phyloP scores from a whole-genome alignment of 2,329 filamentous ascomycete genomes.

The Hypoxylon sp. region DNA sequence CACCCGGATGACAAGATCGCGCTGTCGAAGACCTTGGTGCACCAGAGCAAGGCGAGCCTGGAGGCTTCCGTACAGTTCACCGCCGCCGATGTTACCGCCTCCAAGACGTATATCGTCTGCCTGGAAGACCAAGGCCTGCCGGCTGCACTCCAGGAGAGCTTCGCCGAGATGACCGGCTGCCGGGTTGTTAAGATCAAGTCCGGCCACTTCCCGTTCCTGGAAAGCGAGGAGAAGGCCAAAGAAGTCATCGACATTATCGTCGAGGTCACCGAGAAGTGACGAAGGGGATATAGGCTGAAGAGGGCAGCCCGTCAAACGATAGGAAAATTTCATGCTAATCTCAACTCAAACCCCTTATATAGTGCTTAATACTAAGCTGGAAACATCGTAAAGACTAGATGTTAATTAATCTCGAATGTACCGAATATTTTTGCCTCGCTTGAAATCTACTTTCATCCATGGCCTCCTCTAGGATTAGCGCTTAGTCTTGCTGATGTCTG shows the following conservation, averaged over 20 bases:
- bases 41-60: conserved; percentile 36
- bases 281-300: neutral
- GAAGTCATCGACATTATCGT: conserved; percentile 34
- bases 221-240: conserved; percentile 27
- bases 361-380: neutral
- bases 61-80: conserved; percentile 33
- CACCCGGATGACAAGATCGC: conserved; percentile 12
- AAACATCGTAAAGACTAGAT: neutral
- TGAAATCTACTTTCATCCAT: neutral
- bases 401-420: neutral
- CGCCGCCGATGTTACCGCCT: conserved; percentile 41
- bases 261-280: conserved; percentile 31
- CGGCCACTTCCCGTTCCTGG: conserved; percentile 43
- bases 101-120: conserved; percentile 48
- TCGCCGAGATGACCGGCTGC: conserved; percentile 39
- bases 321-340: neutral
- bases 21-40: conserved; percentile 21
- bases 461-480: neutral
- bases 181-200: conserved; percentile 37
- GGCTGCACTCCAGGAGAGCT: conserved; percentile 35
- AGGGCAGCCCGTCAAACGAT: neutral
- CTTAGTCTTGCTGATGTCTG: neutral
- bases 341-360: conserved; percentile 24
- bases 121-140: conserved; percentile 42
- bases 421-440: neutral